phyloP scores from a whole-genome alignment of 2,329 filamentous ascomycete genomes.

The Arthroderma uncinatum region DNA sequence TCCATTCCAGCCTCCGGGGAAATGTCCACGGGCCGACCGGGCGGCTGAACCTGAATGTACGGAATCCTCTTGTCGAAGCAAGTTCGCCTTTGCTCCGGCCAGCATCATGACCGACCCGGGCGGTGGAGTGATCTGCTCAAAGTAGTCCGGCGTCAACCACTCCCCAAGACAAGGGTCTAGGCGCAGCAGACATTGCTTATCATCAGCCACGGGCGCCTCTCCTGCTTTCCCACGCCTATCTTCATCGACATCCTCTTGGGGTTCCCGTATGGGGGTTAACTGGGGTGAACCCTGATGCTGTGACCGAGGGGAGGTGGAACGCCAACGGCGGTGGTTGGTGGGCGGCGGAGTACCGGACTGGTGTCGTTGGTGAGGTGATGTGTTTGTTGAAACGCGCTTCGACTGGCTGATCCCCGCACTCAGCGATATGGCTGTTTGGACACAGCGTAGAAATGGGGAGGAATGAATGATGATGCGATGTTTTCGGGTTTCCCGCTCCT shows the following conservation, averaged over 20 bases:
- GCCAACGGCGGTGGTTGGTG: slow-evolving; percentile 18
- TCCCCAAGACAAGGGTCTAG: slow-evolving; percentile 90
- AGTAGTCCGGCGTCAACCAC: slow-evolving; percentile 91
- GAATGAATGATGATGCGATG: slow-evolving; percentile 79
- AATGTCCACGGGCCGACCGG: slow-evolving; percentile 36
- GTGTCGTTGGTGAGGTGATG: not conserved
- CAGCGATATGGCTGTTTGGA: slow-evolving; percentile 84
- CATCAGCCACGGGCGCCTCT: not conserved
- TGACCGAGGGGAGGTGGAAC: slow-evolving; percentile 19
- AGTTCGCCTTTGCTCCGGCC: slow-evolving; percentile 72
- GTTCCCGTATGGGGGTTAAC: not conserved
- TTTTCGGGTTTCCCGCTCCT: slow-evolving; percentile 28
- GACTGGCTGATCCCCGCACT: slow-evolving; percentile 62
- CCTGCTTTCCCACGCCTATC: not conserved
- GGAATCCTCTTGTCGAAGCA: slow-evolving; percentile 63
- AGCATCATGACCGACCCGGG: slow-evolving; percentile 81
- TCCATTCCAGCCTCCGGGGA: slow-evolving; percentile 47
- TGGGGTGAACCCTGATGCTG: slow-evolving; percentile 13
- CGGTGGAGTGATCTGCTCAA: slow-evolving; percentile 80
- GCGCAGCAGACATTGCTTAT: slow-evolving; percentile 42
- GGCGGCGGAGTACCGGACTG: not conserved
- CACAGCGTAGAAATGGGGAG: slow-evolving; percentile 86
- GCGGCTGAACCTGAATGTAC: slow-evolving; percentile 36
- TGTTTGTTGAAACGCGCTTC: not conserved
- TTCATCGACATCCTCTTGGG: not conserved